Conservation (phyloP, 768 basidiomycete genomes). For the Kwoniella sp. region DNA sequence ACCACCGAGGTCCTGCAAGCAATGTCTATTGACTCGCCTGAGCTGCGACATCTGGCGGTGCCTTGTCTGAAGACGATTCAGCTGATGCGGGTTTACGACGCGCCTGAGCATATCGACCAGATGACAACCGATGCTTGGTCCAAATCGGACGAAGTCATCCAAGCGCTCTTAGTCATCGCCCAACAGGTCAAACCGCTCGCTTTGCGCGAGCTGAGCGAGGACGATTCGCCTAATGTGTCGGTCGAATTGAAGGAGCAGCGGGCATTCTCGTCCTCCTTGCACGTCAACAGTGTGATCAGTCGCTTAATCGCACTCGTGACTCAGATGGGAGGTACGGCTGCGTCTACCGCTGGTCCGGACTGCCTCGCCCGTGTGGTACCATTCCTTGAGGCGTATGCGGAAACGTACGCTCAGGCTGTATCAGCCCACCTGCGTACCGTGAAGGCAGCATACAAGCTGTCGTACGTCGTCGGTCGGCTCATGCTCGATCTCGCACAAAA, state of each 20-base stretch:
- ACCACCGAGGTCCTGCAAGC: conserved; percentile 1
- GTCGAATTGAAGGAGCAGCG: conserved; percentile 13
- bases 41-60: conserved; percentile 44
- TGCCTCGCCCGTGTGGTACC: conserved; percentile 58
- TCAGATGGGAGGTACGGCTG: not conserved
- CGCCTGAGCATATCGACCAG: not conserved
- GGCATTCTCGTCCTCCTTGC: conserved; percentile 6
- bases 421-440: conserved; percentile 61
- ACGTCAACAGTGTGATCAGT: conserved; percentile 45
- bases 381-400: conserved; percentile 66
- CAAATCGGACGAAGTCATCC: conserved; percentile 54
- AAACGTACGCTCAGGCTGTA: conserved; percentile 61
- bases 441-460: conserved; percentile 76
- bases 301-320: conserved; percentile 52
- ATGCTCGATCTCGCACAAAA: conserved; percentile 69
- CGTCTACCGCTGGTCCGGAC: conserved; percentile 4
- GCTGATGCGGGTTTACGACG: not conserved
- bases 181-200: conserved; percentile 56
- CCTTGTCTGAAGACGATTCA: conserved; percentile 50
- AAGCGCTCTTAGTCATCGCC: conserved; percentile 62
- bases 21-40: conserved; percentile 28
- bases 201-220: conserved; percentile 2
- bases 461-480: conserved; percentile 69
- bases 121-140: conserved; percentile 16
- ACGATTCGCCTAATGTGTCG: conserved; percentile 8